phyloP scores from a whole-genome alignment of 1,284 basidiomycete genomes.

The Ustanciosporium gigantosporum region DNA sequence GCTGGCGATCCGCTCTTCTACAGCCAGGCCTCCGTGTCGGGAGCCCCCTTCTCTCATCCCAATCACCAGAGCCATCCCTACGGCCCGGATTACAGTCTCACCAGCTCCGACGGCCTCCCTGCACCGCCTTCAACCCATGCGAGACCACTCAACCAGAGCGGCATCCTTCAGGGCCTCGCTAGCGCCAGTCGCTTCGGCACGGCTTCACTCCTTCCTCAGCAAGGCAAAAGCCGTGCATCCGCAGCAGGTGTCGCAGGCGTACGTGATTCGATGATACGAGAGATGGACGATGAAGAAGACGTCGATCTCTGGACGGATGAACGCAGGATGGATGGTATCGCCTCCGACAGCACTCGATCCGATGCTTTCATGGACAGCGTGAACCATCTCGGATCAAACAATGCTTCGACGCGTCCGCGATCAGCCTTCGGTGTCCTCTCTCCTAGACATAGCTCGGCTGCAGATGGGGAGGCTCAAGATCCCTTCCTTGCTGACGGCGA shows the following conservation, averaged over 20 bases:
- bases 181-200: constrained; percentile 39
- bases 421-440: not conserved
- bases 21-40: constrained; percentile 33
- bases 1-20: constrained; percentile 38
- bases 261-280: constrained; percentile 39
- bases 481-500: constrained; percentile 44
- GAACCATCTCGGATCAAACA: constrained; percentile 11
- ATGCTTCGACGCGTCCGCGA: constrained; percentile 3
- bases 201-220: constrained; percentile 24
- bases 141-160: constrained; percentile 18
- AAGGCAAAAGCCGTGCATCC: constrained; percentile 6
- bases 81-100: constrained; percentile 37
- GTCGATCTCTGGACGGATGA: constrained; percentile 45
- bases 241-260: constrained; percentile 7
- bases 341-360: constrained; percentile 19
- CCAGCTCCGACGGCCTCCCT: constrained; percentile 43
- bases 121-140: constrained; percentile 15
- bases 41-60: constrained; percentile 31
- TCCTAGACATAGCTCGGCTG: not conserved
- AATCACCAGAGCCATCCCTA: constrained; percentile 25
- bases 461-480: constrained; percentile 20
- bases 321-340: constrained; percentile 25
- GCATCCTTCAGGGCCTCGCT: constrained; percentile 34
- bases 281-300: constrained; percentile 46
- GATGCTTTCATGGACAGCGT: constrained; percentile 26